Conservation (phyloP, 1,284 basidiomycete genomes). For the Heterobasidion parviporum region DNA sequence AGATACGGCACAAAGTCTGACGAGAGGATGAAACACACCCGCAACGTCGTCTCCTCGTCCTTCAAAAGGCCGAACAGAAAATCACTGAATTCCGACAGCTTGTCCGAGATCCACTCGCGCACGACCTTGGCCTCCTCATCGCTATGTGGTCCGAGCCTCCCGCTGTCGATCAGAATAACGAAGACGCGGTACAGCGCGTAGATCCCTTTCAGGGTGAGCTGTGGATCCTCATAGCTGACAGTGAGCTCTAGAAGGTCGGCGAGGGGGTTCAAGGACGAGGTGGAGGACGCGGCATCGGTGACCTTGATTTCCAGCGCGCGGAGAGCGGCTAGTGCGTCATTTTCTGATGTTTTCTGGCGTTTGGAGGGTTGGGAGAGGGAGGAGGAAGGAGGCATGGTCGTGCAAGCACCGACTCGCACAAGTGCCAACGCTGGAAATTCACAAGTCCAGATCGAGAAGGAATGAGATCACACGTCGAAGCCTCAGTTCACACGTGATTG, state of each 20-base stretch:
- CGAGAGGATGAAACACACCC: conserved; percentile 31
- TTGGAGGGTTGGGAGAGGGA: conserved; percentile 51
- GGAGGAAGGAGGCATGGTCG: conserved; percentile 10
- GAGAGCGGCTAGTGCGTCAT: conserved; percentile 21
- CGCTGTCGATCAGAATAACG: conserved; percentile 59
- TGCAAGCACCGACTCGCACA: neutral
- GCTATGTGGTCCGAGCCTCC: conserved; percentile 23
- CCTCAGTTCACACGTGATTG: too few species aligned
- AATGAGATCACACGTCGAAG: too few species aligned
- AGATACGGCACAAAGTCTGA: neutral
- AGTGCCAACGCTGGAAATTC: too few species aligned
- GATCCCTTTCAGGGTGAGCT: conserved; percentile 64
- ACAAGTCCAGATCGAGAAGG: too few species aligned
- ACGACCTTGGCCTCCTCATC: conserved; percentile 57
- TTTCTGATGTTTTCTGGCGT: conserved; percentile 34
- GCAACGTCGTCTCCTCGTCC: conserved; percentile 59
- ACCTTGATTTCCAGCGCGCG: conserved; percentile 45
- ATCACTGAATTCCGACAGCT: conserved; percentile 58
- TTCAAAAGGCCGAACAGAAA: conserved; percentile 64
- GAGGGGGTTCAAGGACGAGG: conserved; percentile 71
- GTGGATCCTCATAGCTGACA: conserved; percentile 32
- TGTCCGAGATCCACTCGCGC: conserved; percentile 68
- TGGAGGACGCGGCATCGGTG: conserved; percentile 36
- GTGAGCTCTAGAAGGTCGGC: conserved; percentile 67
- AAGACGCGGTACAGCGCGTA: conserved; percentile 83